Base-by-base conservation (phyloP, 805 yeast species). In the Clavispora carvajalis region DNA sequence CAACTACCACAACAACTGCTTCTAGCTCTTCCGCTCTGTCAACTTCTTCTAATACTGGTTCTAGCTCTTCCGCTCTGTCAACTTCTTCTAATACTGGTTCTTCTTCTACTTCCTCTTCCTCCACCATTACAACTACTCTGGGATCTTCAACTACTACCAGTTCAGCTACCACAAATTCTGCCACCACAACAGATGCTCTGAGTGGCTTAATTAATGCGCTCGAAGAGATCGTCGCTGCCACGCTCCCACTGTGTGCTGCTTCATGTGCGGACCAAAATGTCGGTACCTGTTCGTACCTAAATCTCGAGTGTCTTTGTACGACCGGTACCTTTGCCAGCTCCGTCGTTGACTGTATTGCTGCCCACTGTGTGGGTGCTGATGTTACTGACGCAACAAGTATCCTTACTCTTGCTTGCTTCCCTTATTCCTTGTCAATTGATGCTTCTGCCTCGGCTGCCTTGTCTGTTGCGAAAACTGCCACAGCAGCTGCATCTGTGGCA, bases 281-380 rank as follows among this genome's bases (percentile, higher is more conserved):
- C 12, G 34, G 40, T 6, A 7, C 18, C 9, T 47, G 51, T 22
- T 47, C 51, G 28, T 45, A 47, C 39, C 45, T 49, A 49, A 47
- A 47, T 17, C 35, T 44, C 34, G 51, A 47, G 2, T 47, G 51
- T 38, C 45, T 47, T 15, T 47, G 51, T 36, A 45, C 40, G 31
- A 43, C 43, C 38, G 22, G 43, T 1, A 18, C 46, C 7, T 47
- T 44, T 42, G 19, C 34, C n/a, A 30, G 36, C 17, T 34, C 28
- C 9, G 45, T 47, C 13, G 49, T 40, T 11, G 38, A 34, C 17
- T 47, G 51, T 37, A 36, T 43, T 19, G 49, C 47, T 19, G 28
- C 39, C 17, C 25, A 36, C 12, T 45, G 51, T 30, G 28, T 24
- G 19, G 49, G 49, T 7, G 7, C 37, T 8, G 43, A 40, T 2